Percentiles rank a stretch among this genome's conserved stretches.
phyloP scores from a whole-genome alignment of 805 yeast species.

The Candida rishiriensis region DNA sequence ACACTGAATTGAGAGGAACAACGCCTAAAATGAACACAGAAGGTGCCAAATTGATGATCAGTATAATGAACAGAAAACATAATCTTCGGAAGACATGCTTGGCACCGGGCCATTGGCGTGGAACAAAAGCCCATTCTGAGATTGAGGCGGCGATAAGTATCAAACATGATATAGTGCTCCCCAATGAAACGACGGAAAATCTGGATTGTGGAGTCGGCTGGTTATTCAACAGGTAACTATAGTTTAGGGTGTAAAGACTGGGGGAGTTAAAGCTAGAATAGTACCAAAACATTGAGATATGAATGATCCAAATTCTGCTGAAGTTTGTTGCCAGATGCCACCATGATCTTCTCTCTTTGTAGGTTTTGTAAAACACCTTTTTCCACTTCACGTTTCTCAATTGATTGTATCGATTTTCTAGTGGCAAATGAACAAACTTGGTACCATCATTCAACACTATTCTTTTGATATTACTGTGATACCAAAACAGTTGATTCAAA shows the following conservation, averaged over 20 bases:
- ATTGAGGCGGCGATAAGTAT: slow-evolving; percentile 37
- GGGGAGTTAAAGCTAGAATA: slow-evolving; percentile 48
- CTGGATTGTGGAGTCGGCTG: slow-evolving; percentile 42
- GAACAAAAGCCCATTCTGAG: slow-evolving; percentile 43
- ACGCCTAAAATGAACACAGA: slow-evolving; percentile 36
- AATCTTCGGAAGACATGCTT: slow-evolving; percentile 34
- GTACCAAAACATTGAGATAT: slow-evolving; percentile 47
- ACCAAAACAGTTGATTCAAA: slow-evolving; percentile 50
- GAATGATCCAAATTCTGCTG: slow-evolving; percentile 51
- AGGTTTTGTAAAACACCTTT: slow-evolving; percentile 40
- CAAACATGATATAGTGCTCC: slow-evolving; percentile 40
- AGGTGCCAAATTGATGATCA: slow-evolving; percentile 36
- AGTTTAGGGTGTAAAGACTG: slow-evolving; percentile 41
- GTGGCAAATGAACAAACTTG: slow-evolving; percentile 26
- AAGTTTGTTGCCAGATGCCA: slow-evolving; percentile 45
- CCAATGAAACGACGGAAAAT: slow-evolving; percentile 41
- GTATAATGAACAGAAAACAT: slow-evolving; percentile 27
- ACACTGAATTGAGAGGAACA: slow-evolving; percentile 33
- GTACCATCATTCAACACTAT: slow-evolving; percentile 33
- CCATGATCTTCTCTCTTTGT: slow-evolving; percentile 46
- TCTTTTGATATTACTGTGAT: slow-evolving; percentile 31
- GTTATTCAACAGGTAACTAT: slow-evolving; percentile 36
- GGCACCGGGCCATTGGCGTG: slow-evolving; percentile 46
- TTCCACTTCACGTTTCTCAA: slow-evolving; percentile 38
- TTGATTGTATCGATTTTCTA: slow-evolving; percentile 28